phyloP scores from a whole-genome alignment of 345 rosid genomes.

The Populus deltoides region DNA sequence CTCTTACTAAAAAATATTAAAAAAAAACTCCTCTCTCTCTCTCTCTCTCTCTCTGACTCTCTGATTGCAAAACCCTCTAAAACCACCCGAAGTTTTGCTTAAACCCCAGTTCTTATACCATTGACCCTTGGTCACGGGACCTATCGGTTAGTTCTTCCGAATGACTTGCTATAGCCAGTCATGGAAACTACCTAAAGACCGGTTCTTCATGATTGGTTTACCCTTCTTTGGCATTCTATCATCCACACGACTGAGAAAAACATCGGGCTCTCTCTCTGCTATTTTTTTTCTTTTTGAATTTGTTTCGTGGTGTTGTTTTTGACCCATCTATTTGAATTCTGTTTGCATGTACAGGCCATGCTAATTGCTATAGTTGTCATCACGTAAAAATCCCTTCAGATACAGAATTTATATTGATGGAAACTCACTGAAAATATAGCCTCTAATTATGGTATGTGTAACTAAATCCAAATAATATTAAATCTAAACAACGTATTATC shows the following conservation, averaged over 20 bases:
- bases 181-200: conserved; percentile 7
- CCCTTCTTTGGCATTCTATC: conserved; percentile 7
- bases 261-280: background rate
- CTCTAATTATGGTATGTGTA: background rate
- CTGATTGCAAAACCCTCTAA: conserved; percentile 29
- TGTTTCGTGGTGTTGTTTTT: background rate
- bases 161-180: conserved; percentile 11
- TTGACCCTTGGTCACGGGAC: conserved; percentile 19
- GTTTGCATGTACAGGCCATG: background rate
- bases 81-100: conserved; percentile 13
- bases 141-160: conserved; percentile 6
- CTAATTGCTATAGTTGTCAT: background rate
- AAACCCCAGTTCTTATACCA: conserved; percentile 31
- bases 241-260: conserved; percentile 13
- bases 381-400: background rate
- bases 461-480: background rate
- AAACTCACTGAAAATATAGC: background rate
- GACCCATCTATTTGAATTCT: background rate
- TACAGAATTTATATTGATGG: background rate
- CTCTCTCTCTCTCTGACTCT: background rate
- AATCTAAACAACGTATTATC: background rate
- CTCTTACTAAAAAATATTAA: background rate
- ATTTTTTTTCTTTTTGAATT: background rate
- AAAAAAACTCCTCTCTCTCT: background rate
- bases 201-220: conserved; percentile 13